phyloP scores from a whole-genome alignment of 805 yeast species.

The Candida awuae region DNA sequence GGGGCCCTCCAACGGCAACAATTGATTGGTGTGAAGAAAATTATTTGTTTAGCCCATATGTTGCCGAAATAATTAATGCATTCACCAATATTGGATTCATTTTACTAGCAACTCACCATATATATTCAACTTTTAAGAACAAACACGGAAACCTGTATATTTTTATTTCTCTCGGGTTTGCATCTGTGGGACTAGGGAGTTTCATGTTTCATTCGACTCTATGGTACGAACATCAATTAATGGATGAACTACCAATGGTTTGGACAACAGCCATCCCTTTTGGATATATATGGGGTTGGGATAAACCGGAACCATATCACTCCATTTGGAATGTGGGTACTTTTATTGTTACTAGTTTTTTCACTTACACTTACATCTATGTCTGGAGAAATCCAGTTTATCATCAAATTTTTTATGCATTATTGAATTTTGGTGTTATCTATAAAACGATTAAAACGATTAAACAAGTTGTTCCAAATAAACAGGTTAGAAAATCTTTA shows the following conservation, averaged over 20 bases:
- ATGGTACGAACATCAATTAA: slow-evolving; percentile 76
- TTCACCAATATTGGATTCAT: slow-evolving; percentile 51
- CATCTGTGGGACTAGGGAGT: slow-evolving; percentile 84
- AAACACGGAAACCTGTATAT: slow-evolving; percentile 63
- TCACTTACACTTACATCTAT: slow-evolving; percentile 64
- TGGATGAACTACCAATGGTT: slow-evolving; percentile 97
- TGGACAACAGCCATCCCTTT: slow-evolving; percentile 95
- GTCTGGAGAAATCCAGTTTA: slow-evolving; percentile 72
- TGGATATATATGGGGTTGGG: slow-evolving; percentile 30
- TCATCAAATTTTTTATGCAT: slow-evolving; percentile 81
- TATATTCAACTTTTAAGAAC: slow-evolving; percentile 52
- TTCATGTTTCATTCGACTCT: slow-evolving; percentile 97
- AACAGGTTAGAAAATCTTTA: slow-evolving; percentile 15
- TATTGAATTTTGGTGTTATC: slow-evolving; percentile 68
- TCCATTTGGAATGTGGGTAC: slow-evolving; percentile 24
- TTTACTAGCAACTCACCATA: slow-evolving; percentile 25
- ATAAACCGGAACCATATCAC: slow-evolving; percentile 16
- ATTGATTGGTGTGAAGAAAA: slow-evolving; percentile 99
- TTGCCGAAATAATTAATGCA: slow-evolving; percentile 89
- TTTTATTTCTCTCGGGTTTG: slow-evolving; percentile 69
- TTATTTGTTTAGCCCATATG: slow-evolving; percentile 74
- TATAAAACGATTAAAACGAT: slow-evolving; percentile 37
- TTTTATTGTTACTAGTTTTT: slow-evolving; percentile 28
- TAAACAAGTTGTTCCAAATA: slow-evolving; percentile 18
- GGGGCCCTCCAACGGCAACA: slow-evolving; percentile 88